Conservation (phyloP, 306 rosid species). For the Inga leiocalycina region DNA sequence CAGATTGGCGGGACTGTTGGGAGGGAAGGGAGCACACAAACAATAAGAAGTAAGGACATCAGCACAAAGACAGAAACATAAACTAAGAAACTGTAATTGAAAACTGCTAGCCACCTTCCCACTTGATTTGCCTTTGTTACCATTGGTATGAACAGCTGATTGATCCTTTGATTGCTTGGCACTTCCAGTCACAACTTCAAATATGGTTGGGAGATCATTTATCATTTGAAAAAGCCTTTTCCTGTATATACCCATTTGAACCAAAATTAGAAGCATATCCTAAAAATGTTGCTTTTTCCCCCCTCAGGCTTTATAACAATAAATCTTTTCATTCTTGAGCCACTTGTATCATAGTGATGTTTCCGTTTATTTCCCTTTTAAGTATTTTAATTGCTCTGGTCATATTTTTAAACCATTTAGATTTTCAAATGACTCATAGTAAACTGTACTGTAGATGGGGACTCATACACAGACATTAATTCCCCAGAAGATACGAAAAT, state of each 20-base stretch:
- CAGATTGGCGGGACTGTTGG: conserved; percentile 74
- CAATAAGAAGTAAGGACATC: conserved; percentile 8
- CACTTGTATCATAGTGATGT: too few relatives aligned
- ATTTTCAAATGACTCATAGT: too few relatives aligned
- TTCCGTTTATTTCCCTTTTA: too few relatives aligned
- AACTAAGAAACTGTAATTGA: conserved; percentile 14
- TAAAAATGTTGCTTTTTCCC: neutral
- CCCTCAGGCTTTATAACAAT: neutral
- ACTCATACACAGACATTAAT: too few relatives aligned
- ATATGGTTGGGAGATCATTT: conserved; percentile 94
- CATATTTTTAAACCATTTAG: too few relatives aligned
- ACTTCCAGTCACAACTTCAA: conserved; percentile 85
- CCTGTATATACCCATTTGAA: conserved; percentile 47
- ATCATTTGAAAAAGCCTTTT: conserved; percentile 95
- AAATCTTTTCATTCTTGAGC: neutral
- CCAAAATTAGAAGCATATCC: conserved; percentile 41
- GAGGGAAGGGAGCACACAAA: conserved; percentile 33
- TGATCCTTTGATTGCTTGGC: conserved; percentile 71
- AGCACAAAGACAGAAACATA: conserved; percentile 5
- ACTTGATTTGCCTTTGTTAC: conserved; percentile 81
- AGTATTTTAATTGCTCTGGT: too few relatives aligned
- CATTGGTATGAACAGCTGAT: conserved; percentile 67
- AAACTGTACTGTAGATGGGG: too few relatives aligned
- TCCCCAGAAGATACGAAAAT: too few relatives aligned
- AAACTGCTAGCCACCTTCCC: conserved; percentile 59